Evolutionary conservation across 2,329 filamentous ascomycete genomes (phyloP).

Genomic region (Aureobasidium sp.): DNA sequence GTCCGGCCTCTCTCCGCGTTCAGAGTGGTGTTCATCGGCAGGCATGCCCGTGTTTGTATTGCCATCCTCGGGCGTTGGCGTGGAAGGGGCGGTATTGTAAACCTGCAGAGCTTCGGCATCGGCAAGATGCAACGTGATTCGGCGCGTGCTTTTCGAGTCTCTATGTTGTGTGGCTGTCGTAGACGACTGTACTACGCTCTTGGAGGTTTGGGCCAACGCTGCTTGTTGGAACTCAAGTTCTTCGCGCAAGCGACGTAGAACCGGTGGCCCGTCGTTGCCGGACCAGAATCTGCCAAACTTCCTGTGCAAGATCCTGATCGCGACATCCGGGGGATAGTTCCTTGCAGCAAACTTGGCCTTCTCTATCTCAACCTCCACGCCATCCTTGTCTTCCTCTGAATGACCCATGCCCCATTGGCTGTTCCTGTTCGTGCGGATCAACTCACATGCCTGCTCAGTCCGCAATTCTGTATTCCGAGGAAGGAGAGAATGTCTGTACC

Average conservation of each 20-base stretch:
- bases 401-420: slow-evolving; percentile 28
- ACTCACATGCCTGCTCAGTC: slow-evolving; percentile 24
- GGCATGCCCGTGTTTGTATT: background rate
- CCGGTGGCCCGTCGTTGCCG: slow-evolving; percentile 1
- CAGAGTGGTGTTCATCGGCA: background rate
- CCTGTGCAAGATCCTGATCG: slow-evolving; percentile 4
- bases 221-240: slow-evolving; percentile 11
- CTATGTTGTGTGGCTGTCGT: background rate
- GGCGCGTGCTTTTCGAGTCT: background rate
- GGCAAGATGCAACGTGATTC: background rate
- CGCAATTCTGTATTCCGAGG: slow-evolving; percentile 27
- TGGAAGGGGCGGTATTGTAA: slow-evolving; percentile 2
- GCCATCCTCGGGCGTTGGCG: slow-evolving; percentile 1
- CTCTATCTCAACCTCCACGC: background rate
- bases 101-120: slow-evolving; percentile 1
- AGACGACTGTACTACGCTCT: background rate
- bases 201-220: background rate
- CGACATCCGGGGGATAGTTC: slow-evolving; percentile 12
- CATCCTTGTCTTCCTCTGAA: background rate
- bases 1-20: background rate
- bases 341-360: slow-evolving; percentile 13
- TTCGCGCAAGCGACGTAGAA: background rate
- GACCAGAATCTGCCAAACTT: slow-evolving; percentile 11
- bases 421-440: slow-evolving; percentile 27
- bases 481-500: slow-evolving; percentile 30